phyloP scores from a whole-genome alignment of 345 rosid species.

The Gossypioides kirkii region DNA sequence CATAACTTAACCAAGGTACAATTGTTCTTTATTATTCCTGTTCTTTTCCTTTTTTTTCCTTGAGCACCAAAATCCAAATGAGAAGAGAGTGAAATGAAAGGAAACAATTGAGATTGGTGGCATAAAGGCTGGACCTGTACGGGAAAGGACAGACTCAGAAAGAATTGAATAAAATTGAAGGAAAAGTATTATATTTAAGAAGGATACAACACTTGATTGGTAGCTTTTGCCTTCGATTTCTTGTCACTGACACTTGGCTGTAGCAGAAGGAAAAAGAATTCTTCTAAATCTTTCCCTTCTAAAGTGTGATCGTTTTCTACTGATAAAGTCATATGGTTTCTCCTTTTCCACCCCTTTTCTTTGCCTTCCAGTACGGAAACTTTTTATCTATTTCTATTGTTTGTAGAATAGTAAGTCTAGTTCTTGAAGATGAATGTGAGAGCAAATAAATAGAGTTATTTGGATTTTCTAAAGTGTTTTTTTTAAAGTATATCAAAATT shows the following conservation, averaged over 20 bases:
- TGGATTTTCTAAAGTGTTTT: background rate
- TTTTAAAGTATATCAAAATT: background rate
- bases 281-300: background rate
- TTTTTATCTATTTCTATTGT: background rate
- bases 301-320: background rate
- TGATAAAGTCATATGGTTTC: background rate
- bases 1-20: constrained; percentile 41
- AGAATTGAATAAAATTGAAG: background rate
- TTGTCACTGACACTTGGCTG: background rate
- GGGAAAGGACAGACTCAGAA: background rate
- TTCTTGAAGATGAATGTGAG: background rate
- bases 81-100: background rate
- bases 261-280: background rate
- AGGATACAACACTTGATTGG: background rate
- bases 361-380: background rate
- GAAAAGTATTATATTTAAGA: background rate
- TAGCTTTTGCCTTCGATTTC: background rate
- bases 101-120: background rate
- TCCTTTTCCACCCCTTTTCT: background rate
- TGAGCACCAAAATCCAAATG: background rate
- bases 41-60: background rate
- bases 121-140: background rate
- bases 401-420: background rate
- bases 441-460: background rate
- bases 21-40: background rate